Conservation (phyloP, 2,329 filamentous ascomycete genomes). For the Aspergillus intermedius region DNA sequence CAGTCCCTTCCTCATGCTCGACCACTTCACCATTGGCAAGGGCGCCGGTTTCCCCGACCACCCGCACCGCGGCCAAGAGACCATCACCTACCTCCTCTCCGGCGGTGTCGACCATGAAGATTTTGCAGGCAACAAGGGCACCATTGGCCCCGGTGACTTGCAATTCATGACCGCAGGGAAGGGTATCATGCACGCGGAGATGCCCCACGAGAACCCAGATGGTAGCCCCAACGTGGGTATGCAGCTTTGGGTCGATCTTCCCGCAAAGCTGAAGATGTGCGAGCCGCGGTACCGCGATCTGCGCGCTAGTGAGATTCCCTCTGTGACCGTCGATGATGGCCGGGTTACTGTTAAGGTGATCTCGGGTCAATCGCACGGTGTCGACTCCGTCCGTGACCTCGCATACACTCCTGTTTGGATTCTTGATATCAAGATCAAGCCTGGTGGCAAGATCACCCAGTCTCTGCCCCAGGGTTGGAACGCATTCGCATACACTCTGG, state of each 20-base stretch:
- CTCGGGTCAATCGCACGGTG: slow-evolving; percentile 72
- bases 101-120: slow-evolving; percentile 89
- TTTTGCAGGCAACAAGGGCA: slow-evolving; percentile 78
- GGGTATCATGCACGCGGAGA: slow-evolving; percentile 92
- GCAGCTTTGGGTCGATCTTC: slow-evolving; percentile 93
- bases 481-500: slow-evolving; percentile 79
- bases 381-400: slow-evolving; percentile 81
- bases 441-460: slow-evolving; percentile 72
- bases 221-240: slow-evolving; percentile 75
- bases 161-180: slow-evolving; percentile 96
- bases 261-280: slow-evolving; percentile 71
- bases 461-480: slow-evolving; percentile 76
- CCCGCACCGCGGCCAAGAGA: slow-evolving; percentile 74
- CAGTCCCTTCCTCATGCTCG: slow-evolving; percentile 91
- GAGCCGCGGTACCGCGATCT: slow-evolving; percentile 91
- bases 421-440: slow-evolving; percentile 71
- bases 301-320: slow-evolving; percentile 69
- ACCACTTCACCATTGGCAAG: slow-evolving; percentile 75
- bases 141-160: slow-evolving; percentile 77
- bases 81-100: slow-evolving; percentile 81
- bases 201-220: slow-evolving; percentile 74
- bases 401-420: slow-evolving; percentile 98
- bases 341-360: slow-evolving; percentile 84
- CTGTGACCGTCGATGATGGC: slow-evolving; percentile 62
- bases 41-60: slow-evolving; percentile 90